Evolutionary conservation across 257 asterid genomes (phyloP).

Genomic region (Solanum ossicruentum): DNA sequence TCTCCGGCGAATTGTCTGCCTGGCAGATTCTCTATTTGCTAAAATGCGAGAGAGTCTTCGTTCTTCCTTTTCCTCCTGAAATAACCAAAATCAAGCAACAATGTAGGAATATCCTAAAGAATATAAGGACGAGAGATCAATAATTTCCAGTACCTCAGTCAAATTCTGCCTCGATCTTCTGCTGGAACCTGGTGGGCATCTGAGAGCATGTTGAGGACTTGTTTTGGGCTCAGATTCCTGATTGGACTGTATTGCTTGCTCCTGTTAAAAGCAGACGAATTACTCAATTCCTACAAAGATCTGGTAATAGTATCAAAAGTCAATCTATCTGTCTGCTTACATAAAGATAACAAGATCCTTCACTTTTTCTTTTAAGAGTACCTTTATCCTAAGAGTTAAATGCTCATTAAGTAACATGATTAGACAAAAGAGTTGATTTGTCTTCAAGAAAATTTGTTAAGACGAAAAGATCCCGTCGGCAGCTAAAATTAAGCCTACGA

Average conservation of each 20-base stretch:
- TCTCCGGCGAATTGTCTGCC: constrained; percentile 80
- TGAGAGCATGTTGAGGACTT: constrained; percentile 5
- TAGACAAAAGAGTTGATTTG: background rate
- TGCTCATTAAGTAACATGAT: background rate
- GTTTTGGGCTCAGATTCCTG: constrained; percentile 2
- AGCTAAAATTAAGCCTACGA: background rate
- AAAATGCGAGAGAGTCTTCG: constrained; percentile 44
- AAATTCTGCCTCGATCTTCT: constrained; percentile 27
- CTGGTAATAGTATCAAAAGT: background rate
- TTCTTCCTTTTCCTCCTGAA: constrained; percentile 62
- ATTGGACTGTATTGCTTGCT: background rate
- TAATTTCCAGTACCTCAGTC: constrained; percentile 26
- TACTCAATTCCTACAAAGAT: constrained; percentile 4
- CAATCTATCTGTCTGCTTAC: background rate
- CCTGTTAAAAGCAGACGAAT: constrained; percentile 22
- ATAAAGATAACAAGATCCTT: background rate
- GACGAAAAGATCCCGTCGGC: background rate
- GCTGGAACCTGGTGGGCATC: constrained; percentile 1
- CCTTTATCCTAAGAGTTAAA: background rate
- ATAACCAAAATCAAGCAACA: background rate
- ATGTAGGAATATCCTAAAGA: background rate
- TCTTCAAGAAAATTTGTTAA: background rate
- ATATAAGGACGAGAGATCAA: background rate
- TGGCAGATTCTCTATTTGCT: constrained; percentile 90
- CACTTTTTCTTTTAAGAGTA: background rate